Evolutionary conservation across 768 basidiomycete species (phyloP).

Genomic region (Lactarius sanguifluus): DNA sequence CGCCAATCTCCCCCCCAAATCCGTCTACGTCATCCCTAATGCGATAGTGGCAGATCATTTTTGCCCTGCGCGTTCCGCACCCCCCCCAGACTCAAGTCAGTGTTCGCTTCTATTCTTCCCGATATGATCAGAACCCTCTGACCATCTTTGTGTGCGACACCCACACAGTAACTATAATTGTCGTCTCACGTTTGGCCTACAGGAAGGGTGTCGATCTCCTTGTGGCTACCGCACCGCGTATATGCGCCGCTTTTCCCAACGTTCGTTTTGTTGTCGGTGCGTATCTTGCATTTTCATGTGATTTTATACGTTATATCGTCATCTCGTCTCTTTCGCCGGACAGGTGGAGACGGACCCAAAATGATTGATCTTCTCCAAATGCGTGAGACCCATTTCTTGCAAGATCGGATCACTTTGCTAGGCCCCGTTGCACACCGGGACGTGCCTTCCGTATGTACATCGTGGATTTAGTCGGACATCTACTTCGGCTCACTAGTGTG

Average conservation of each 20-base stretch:
- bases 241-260: constrained; percentile 81
- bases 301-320: constrained; percentile 6
- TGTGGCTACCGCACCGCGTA: constrained; percentile 86
- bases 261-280: constrained; percentile 86
- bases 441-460: constrained; percentile 57
- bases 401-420: constrained; percentile 89
- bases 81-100: constrained; percentile 58
- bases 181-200: constrained; percentile 88
- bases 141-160: neutral
- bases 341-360: constrained; percentile 95
- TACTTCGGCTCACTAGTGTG: neutral
- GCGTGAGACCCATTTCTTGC: constrained; percentile 85
- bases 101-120: neutral
- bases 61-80: constrained; percentile 52
- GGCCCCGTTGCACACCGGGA: constrained; percentile 79
- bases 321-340: neutral
- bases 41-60: constrained; percentile 88
- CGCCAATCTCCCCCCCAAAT: constrained; percentile 59
- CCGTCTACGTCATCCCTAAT: constrained; percentile 92
- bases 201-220: constrained; percentile 96
- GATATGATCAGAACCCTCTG: neutral
- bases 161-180: constrained; percentile 81
- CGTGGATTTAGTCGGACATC: neutral
- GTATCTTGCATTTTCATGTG: constrained; percentile 28
- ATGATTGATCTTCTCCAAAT: constrained; percentile 93